Conservation (phyloP, 2,329 filamentous ascomycete species). For the Trichoderma asperellum region DNA sequence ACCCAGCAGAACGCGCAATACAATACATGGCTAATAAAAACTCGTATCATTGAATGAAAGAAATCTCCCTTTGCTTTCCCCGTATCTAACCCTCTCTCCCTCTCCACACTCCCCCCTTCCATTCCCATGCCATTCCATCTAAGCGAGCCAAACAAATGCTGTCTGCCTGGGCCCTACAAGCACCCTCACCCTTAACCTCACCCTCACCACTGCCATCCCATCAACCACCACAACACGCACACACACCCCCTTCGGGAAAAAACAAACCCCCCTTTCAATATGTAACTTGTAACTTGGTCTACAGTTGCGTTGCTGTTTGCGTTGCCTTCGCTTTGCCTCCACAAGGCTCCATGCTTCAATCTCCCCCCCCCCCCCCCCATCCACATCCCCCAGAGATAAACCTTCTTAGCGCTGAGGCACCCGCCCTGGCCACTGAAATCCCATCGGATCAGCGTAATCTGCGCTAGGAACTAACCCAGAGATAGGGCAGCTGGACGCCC, state of each 20-base stretch:
- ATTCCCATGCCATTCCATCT: slow-evolving; percentile 20
- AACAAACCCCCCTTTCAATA: not conserved
- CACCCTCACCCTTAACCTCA: not conserved
- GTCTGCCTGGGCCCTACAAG: not conserved
- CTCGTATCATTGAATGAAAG: slow-evolving; percentile 1
- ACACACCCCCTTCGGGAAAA: not conserved
- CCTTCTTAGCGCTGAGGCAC: slow-evolving; percentile 22
- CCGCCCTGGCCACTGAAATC: not conserved
- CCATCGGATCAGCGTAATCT: slow-evolving; percentile 12
- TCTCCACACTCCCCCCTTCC: not conserved
- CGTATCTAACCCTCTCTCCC: not conserved
- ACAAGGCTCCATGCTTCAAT: not conserved
- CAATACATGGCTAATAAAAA: not conserved
- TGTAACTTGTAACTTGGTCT: not conserved
- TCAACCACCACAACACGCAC: not conserved
- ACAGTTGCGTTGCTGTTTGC: not conserved
- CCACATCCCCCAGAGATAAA: slow-evolving; percentile 21
- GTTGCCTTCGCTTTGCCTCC: not conserved
- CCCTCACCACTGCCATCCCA: not conserved
- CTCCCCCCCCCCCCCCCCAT: not conserved
- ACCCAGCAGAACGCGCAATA: not conserved
- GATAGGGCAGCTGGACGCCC: not conserved
- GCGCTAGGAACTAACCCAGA: not conserved
- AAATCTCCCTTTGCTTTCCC: not conserved
- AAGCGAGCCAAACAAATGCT: slow-evolving; percentile 21